Evolutionary conservation across 1,284 basidiomycete genomes (phyloP).

Genomic region (Heliocybe sulcata): DNA sequence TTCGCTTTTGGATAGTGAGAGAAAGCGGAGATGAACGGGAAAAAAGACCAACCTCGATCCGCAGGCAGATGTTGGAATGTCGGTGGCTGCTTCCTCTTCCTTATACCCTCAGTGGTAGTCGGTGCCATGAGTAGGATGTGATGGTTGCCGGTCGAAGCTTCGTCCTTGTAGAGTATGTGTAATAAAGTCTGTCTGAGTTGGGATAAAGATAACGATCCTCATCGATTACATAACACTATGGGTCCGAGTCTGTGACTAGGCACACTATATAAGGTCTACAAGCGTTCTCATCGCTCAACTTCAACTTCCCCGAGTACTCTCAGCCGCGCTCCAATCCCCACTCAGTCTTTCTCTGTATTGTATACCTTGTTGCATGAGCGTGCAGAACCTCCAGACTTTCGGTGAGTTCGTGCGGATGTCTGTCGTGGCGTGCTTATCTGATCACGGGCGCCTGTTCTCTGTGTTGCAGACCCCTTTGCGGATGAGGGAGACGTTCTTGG

Average conservation of each 20-base stretch:
- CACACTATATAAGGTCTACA: slow-evolving; percentile 18
- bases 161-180: background rate
- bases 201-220: background rate
- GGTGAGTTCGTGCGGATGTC: slow-evolving; percentile 39
- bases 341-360: slow-evolving; percentile 30
- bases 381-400: slow-evolving; percentile 80
- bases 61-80: slow-evolving; percentile 62
- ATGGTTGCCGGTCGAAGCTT: background rate
- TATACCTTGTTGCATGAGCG: slow-evolving; percentile 74
- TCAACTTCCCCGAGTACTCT: slow-evolving; percentile 6
- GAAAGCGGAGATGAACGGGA: slow-evolving; percentile 4
- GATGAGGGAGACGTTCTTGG: slow-evolving; percentile 81
- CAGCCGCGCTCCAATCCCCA: slow-evolving; percentile 24
- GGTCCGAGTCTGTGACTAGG: background rate
- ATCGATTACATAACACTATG: slow-evolving; percentile 1
- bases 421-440: slow-evolving; percentile 3
- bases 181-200: too few species aligned
- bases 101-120: slow-evolving; percentile 8
- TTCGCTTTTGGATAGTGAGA: slow-evolving; percentile 37
- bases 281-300: slow-evolving; percentile 19
- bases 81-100: slow-evolving; percentile 55
- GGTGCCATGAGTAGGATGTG: background rate
- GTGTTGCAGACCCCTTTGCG: slow-evolving; percentile 80
- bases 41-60: slow-evolving; percentile 42
- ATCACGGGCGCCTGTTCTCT: slow-evolving; percentile 1